Evolutionary conservation across 2,329 filamentous ascomycete genomes (phyloP).

Genomic region (Orbilia brochopaga): DNA sequence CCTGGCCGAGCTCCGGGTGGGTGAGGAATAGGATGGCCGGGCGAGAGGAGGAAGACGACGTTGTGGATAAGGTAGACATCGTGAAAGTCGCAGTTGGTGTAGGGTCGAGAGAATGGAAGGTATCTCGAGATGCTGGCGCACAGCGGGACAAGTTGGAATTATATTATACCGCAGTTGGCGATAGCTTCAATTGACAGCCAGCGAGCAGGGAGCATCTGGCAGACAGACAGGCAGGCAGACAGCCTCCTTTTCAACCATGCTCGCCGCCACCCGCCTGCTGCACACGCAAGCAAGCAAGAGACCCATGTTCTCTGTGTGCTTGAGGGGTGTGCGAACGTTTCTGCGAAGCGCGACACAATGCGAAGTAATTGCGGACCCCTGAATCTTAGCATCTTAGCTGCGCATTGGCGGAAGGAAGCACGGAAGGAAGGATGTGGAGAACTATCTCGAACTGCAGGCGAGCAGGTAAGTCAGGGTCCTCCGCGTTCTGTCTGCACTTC

Average conservation of each 20-base stretch:
- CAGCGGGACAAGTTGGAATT: no score
- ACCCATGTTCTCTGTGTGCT: no score
- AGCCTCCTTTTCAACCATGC: constrained; percentile 40
- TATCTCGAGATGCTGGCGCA: no score
- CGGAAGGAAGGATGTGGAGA: constrained; percentile 13
- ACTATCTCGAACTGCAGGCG: constrained; percentile 33
- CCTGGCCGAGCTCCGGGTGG: constrained; percentile 52
- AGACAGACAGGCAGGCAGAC: constrained; percentile 19
- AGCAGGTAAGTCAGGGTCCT: constrained; percentile 43
- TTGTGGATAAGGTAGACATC: neutral
- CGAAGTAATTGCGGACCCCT: constrained; percentile 28
- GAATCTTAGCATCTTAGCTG: constrained; percentile 34
- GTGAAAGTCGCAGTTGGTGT: constrained; percentile 6
- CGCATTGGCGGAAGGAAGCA: constrained; percentile 9
- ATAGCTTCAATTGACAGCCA: constrained; percentile 9
- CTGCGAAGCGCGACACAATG: constrained; percentile 44
- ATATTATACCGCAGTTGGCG: neutral
- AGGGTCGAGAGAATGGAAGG: constrained; percentile 2
- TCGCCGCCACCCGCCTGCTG: constrained; percentile 18
- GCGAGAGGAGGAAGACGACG: constrained; percentile 17
- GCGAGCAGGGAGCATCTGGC: constrained; percentile 9
- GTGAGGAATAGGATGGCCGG: constrained; percentile 51
- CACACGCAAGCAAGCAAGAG: constrained; percentile 19
- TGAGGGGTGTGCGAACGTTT: no score
- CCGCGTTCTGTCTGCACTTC: constrained; percentile 40